These are phyloP conservation scores for Pseudotulostoma volvatum DNA, from an alignment of 495 filamentous ascomycete genomes.

Conservation along the genomic window DNA sequence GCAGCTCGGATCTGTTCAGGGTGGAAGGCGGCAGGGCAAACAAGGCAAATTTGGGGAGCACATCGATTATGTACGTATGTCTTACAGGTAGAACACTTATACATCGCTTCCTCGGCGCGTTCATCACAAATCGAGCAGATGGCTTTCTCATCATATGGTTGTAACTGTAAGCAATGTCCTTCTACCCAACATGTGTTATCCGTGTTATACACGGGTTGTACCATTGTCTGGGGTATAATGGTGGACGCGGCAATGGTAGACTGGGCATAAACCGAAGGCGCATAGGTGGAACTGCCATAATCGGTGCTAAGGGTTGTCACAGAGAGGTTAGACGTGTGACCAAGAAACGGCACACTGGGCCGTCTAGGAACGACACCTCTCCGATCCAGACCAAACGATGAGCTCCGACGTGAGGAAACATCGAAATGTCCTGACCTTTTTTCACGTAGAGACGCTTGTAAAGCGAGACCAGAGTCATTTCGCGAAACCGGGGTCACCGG, in stretches of 20 bases:
- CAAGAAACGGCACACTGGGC: slow-evolving; percentile 71
- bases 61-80: slow-evolving; percentile 68
- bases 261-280: slow-evolving; percentile 88
- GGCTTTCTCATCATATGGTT: slow-evolving; percentile 46
- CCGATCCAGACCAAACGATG: slow-evolving; percentile 71
- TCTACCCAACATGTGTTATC: slow-evolving; percentile 84
- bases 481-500: slow-evolving; percentile 63
- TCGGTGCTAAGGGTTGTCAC: slow-evolving; percentile 71
- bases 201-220: slow-evolving; percentile 72
- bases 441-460: slow-evolving; percentile 71
- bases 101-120: slow-evolving; percentile 74
- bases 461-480: slow-evolving; percentile 74
- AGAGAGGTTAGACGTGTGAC: slow-evolving; percentile 65
- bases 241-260: slow-evolving; percentile 97
- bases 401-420: slow-evolving; percentile 65
- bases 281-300: slow-evolving; percentile 64
- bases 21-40: slow-evolving; percentile 81
- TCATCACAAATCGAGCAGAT: slow-evolving; percentile 82
- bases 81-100: slow-evolving; percentile 66
- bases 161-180: slow-evolving; percentile 76
- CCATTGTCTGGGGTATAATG: slow-evolving; percentile 78
- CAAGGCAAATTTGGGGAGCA: slow-evolving; percentile 61
- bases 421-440: slow-evolving; percentile 95
- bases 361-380: slow-evolving; percentile 46
- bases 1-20: slow-evolving; percentile 81